phyloP scores from a whole-genome alignment of 139 green algal genomes.

The Spirogloea muscicola region DNA sequence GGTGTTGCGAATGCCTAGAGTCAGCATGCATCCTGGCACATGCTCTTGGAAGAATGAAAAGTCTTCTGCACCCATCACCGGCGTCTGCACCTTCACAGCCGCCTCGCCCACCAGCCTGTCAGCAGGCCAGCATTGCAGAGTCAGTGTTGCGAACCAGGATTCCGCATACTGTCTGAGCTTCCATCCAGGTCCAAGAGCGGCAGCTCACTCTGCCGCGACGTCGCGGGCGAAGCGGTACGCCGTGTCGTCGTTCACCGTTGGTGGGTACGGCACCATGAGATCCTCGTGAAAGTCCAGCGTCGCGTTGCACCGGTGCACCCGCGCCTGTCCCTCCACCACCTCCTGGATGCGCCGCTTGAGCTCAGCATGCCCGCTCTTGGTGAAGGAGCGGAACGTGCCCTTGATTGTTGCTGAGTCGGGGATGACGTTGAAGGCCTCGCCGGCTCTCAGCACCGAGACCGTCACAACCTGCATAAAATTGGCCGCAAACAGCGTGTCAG shows the following conservation, averaged over 20 bases:
- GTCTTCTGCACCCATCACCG: conserved; percentile 13
- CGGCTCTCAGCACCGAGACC: too few relatives aligned
- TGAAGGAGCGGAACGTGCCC: conserved; percentile 18
- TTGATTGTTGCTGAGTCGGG: conserved; percentile 16
- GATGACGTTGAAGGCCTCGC: conserved; percentile 19
- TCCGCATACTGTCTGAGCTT: too few relatives aligned
- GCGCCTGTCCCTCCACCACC: background rate
- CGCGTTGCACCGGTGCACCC: conserved; percentile 4
- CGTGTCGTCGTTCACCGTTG: background rate
- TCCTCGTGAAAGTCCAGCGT: conserved; percentile 3
- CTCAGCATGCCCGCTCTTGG: conserved; percentile 9
- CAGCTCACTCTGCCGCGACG: background rate
- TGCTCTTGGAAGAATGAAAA: conserved; percentile 20
- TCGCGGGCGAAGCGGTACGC: background rate
- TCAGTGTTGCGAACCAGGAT: too few relatives aligned
- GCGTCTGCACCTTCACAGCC: background rate
- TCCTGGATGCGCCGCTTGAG: conserved; percentile 10
- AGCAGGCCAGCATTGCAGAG: background rate
- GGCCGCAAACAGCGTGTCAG: too few relatives aligned
- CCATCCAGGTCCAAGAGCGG: too few relatives aligned
- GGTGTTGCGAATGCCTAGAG: conserved; percentile 4
- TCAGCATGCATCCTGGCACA: conserved; percentile 2
- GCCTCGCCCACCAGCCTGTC: conserved; percentile 1
- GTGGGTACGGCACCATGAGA: background rate
- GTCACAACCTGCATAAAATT: too few relatives aligned